phyloP scores from a whole-genome alignment of 805 yeast species.

The Saccharomyces mikatae region DNA sequence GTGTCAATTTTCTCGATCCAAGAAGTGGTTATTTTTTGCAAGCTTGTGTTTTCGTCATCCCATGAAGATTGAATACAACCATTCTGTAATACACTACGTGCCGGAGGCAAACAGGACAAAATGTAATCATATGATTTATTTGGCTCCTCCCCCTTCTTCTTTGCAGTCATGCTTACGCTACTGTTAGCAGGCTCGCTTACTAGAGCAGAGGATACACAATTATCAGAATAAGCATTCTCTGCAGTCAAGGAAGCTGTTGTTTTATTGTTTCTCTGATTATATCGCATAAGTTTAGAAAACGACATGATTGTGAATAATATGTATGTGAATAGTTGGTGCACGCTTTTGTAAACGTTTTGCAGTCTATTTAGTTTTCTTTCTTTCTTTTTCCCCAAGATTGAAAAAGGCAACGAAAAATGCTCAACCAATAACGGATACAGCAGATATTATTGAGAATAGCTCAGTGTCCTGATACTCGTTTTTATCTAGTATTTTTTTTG shows the following conservation, averaged over 20 bases:
- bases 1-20: constrained; percentile 21
- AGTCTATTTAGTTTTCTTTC: neutral
- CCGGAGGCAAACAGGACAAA: neutral
- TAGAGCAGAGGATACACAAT: neutral
- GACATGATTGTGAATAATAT: neutral
- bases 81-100: neutral
- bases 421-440: neutral
- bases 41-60: neutral
- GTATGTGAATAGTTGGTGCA: neutral
- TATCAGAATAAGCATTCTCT: neutral
- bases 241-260: neutral
- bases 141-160: neutral
- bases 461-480: neutral
- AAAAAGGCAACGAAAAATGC: neutral
- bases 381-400: neutral
- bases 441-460: neutral
- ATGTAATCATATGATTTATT: neutral
- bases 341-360: neutral
- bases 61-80: neutral
- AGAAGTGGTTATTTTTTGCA: constrained; percentile 1
- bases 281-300: neutral
- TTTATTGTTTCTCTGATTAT: neutral
- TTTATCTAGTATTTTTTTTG: neutral
- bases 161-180: neutral
- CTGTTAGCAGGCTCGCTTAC: neutral